These are phyloP conservation scores for Colletotrichum sp. DNA, from an alignment of 2,329 filamentous ascomycete genomes.

Conservation along the genomic window DNA sequence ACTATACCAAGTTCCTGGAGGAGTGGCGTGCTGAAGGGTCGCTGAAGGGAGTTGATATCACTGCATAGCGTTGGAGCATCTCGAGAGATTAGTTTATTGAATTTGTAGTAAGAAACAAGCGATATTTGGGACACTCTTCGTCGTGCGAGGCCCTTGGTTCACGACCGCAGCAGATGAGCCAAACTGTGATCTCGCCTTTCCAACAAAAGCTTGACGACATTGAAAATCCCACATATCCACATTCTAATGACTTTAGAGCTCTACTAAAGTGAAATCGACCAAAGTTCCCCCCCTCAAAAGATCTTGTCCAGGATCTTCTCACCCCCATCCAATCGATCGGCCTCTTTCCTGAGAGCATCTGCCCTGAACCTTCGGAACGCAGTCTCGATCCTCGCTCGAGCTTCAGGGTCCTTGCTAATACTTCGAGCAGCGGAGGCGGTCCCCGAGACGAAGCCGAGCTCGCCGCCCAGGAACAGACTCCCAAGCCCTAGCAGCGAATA, in stretches of 20 bases:
- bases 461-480: slow-evolving; percentile 68
- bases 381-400: slow-evolving; percentile 61
- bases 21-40: slow-evolving; percentile 34
- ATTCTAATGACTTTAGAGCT: neutral
- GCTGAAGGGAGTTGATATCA: slow-evolving; percentile 25
- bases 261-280: neutral
- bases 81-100: neutral
- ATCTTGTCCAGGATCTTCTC: slow-evolving; percentile 14
- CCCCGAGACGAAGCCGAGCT: slow-evolving; percentile 65
- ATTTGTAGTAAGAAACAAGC: neutral
- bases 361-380: slow-evolving; percentile 68
- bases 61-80: neutral
- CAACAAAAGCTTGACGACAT: neutral
- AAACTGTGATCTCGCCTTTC: neutral
- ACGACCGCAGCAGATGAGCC: neutral
- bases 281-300: neutral
- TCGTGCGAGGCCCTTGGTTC: neutral
- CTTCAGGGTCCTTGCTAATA: slow-evolving; percentile 59
- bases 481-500: slow-evolving; percentile 67
- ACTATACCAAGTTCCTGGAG: slow-evolving; percentile 31
- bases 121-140: neutral
- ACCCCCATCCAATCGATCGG: slow-evolving; percentile 54
- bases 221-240: neutral
- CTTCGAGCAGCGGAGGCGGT: slow-evolving; percentile 56
- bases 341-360: slow-evolving; percentile 66